Base-by-base conservation (phyloP, 331 rosid genomes). In the Erythrophleum ivorense region DNA sequence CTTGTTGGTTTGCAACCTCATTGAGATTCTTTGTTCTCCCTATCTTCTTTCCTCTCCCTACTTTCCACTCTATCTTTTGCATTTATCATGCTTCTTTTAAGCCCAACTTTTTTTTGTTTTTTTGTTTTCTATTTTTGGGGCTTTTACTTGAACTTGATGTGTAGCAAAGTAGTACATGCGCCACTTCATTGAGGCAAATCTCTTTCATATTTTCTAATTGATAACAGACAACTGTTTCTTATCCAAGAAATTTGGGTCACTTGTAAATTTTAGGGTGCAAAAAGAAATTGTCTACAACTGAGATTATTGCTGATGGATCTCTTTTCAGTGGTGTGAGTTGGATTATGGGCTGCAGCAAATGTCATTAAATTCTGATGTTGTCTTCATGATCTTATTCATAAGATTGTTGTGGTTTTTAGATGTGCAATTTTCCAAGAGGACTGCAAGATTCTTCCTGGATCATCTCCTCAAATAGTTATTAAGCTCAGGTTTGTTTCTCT, bases 341-440 rank as follows among this genome's bases (percentile, higher is more conserved):
- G 15, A 73, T n/a, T 53, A 4, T 53, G 50, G n/a, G 36, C 50
- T 9, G 8, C 16, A 10, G n/a, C 5, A 2, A 10, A 36, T 54
- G 52, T 55, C 52, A 12, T 54, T 36, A 38, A 73, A 49, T 16
- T 36, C 16, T 16, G 63, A 34, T 52, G 33, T 31, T 72, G 59
- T 40, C 68, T 64, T 41, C 29, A 52, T 45, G 3, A 58, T 38
- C 40, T 73, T 41, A 55, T 78, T 71, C 5, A 34, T 59, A 8
- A 3, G 64, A 34, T 29, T 53, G 7, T 38, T 50, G 19, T 58
- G 60, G 33, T 60, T 14, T 57, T 67, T 76, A 94, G 98, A 84
- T 82, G 93, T 84, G 91, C 94, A 9, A 95, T 95, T 70, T 95
- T 95, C 75, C 88, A 95, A 86, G 98, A 95, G 6, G 98, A 95